These are phyloP conservation scores for Trypanosoma vivax DNA, from an alignment of 208 protist species.

Conservation along the genomic window DNA sequence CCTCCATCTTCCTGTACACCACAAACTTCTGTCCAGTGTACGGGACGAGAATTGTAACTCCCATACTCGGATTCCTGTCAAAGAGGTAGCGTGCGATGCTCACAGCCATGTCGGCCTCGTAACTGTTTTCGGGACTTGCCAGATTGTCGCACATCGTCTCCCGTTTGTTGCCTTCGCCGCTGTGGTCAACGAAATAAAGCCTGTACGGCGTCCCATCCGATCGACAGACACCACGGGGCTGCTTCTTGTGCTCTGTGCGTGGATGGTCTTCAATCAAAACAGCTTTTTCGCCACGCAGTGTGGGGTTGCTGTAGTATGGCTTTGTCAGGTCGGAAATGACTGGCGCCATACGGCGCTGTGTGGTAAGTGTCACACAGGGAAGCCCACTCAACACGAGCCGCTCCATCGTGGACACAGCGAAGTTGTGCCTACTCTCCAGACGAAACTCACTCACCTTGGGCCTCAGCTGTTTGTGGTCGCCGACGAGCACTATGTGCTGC, in stretches of 20 bases:
- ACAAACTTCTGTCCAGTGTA: slow-evolving; percentile 55
- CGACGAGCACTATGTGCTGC: slow-evolving; percentile 32
- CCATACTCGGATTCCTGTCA: not conserved
- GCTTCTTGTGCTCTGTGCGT: not conserved
- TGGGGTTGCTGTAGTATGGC: slow-evolving; percentile 18
- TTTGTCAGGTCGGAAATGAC: slow-evolving; percentile 29
- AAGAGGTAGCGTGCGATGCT: slow-evolving; percentile 20
- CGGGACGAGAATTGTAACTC: slow-evolving; percentile 57
- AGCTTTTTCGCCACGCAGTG: slow-evolving; percentile 5
- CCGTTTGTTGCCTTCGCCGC: not conserved
- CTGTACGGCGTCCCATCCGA: not conserved
- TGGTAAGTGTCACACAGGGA: slow-evolving; percentile 27
- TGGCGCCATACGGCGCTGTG: slow-evolving; percentile 27
- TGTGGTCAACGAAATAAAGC: slow-evolving; percentile 9
- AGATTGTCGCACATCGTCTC: slow-evolving; percentile 17
- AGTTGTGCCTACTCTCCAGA: slow-evolving; percentile 14
- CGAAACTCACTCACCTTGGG: slow-evolving; percentile 28
- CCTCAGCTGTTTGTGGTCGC: slow-evolving; percentile 37
- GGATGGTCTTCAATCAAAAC: slow-evolving; percentile 21
- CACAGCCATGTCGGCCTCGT: slow-evolving; percentile 15
- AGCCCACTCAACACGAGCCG: slow-evolving; percentile 20
- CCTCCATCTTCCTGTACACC: slow-evolving; percentile 10
- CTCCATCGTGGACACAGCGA: slow-evolving; percentile 35
- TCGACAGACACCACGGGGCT: slow-evolving; percentile 2
- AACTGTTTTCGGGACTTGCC: slow-evolving; percentile 8